Percentiles rank a stretch among this genome's conserved stretches.
phyloP scores from a whole-genome alignment of 495 filamentous ascomycete genomes.

The Aspergillus nidulans region DNA sequence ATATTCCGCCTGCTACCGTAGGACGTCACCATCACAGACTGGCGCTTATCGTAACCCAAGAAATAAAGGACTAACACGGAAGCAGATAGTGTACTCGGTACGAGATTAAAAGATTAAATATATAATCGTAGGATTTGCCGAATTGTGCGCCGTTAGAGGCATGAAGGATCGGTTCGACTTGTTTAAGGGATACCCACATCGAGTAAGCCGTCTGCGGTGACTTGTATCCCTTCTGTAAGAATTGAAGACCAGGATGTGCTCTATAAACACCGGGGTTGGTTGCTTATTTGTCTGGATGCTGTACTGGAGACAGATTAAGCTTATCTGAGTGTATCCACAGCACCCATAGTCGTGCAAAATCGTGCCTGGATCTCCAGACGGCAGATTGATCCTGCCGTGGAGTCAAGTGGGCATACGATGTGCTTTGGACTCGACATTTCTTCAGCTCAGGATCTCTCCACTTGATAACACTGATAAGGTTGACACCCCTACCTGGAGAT shows the following conservation, averaged over 20 bases:
- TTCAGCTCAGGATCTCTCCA: constrained; percentile 21
- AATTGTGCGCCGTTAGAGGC: background rate
- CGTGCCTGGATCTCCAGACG: constrained; percentile 3
- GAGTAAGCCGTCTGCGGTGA: background rate
- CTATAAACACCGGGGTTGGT: background rate
- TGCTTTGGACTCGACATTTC: constrained; percentile 9
- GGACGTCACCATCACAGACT: no score
- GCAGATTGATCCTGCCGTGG: constrained; percentile 18
- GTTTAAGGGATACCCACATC: background rate
- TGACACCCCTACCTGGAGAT: constrained; percentile 17
- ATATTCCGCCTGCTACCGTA: background rate
- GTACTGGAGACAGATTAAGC: constrained; percentile 1
- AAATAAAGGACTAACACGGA: background rate
- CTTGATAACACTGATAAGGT: constrained; percentile 26
- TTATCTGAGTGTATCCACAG: constrained; percentile 11
- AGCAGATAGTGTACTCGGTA: no score
- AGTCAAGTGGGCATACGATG: constrained; percentile 22
- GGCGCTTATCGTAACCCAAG: no score
- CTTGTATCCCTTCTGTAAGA: background rate
- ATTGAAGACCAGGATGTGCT: background rate
- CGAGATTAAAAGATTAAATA: background rate
- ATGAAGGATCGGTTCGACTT: background rate
- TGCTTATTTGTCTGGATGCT: background rate
- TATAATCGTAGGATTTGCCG: background rate
- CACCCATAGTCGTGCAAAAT: background rate